Evolutionary conservation across 768 basidiomycete species (phyloP).

Genomic region (Agrocybe praecox): DNA sequence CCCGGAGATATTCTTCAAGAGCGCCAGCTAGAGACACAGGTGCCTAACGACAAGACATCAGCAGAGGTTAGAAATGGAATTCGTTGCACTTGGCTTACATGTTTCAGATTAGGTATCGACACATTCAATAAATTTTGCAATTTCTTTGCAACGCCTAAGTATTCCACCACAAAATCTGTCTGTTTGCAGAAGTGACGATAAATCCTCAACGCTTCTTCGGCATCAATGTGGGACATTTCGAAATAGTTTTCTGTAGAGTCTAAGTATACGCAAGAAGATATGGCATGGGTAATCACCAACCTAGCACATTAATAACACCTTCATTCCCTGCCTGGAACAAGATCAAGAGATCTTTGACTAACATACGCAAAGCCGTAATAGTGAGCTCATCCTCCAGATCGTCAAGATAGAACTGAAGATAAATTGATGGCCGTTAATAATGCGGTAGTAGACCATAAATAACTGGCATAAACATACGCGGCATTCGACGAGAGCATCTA

Average conservation of each 20-base stretch:
- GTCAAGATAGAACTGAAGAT: conserved; percentile 86
- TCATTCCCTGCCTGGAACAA: conserved; percentile 97
- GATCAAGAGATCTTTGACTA: conserved; percentile 94
- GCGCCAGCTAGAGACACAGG: conserved; percentile 93
- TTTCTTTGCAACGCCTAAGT: conserved; percentile 88
- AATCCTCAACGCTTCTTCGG: conserved; percentile 77
- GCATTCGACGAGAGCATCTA: conserved; percentile 87
- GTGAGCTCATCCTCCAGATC: conserved; percentile 92
- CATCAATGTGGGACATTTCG: conserved; percentile 96
- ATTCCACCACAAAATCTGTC: conserved; percentile 92
- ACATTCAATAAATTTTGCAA: conserved; percentile 93
- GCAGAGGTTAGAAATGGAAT: not conserved
- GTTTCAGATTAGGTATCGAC: conserved; percentile 91
- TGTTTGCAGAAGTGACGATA: conserved; percentile 96
- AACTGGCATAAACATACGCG: conserved; percentile 56
- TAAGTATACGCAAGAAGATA: not conserved
- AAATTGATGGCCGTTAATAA: not conserved
- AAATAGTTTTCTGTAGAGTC: conserved; percentile 85
- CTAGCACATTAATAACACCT: conserved; percentile 83
- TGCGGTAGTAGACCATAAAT: not conserved
- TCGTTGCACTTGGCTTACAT: conserved; percentile 50
- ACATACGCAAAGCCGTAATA: conserved; percentile 85
- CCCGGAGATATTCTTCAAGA: conserved; percentile 93
- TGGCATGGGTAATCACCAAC: conserved; percentile 36
- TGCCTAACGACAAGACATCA: conserved; percentile 55